phyloP scores from a whole-genome alignment of 208 protist species.

The Balamuthia mandrillaris region DNA sequence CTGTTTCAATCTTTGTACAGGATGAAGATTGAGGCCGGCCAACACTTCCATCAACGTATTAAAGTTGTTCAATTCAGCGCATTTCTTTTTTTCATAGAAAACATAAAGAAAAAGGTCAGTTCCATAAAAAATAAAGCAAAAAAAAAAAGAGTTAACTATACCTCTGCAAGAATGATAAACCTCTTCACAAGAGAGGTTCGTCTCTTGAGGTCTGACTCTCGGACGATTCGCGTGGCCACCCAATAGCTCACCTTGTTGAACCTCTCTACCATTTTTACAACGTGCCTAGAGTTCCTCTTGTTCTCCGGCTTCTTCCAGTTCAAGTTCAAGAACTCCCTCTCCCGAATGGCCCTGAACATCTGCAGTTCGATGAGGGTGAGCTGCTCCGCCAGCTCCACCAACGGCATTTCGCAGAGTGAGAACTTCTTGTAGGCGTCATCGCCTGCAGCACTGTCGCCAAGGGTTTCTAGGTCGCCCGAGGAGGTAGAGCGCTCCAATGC shows the following conservation, averaged over 20 bases:
- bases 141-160: neutral
- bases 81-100: neutral
- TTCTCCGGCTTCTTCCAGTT: slow-evolving; percentile 32
- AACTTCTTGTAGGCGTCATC: neutral
- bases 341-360: slow-evolving; percentile 26
- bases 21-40: slow-evolving; percentile 26
- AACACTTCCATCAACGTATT: slow-evolving; percentile 37
- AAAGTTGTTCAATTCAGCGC: slow-evolving; percentile 32
- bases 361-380: slow-evolving; percentile 30
- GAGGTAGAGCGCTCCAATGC: neutral
- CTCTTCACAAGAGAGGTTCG: slow-evolving; percentile 6
- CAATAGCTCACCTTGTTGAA: slow-evolving; percentile 40
- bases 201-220: slow-evolving; percentile 19
- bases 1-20: slow-evolving; percentile 34
- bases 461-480: neutral
- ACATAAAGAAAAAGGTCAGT: neutral
- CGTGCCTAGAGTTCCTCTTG: slow-evolving; percentile 22
- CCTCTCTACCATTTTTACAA: slow-evolving; percentile 33
- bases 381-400: slow-evolving; percentile 20
- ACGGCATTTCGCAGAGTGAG: slow-evolving; percentile 25
- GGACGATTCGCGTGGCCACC: slow-evolving; percentile 24
- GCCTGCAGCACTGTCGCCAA: neutral
- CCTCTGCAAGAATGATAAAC: slow-evolving; percentile 36
- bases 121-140: neutral
- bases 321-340: slow-evolving; percentile 11